phyloP scores from a whole-genome alignment of 2,329 filamentous ascomycete species.

The Bipolaris cookei region DNA sequence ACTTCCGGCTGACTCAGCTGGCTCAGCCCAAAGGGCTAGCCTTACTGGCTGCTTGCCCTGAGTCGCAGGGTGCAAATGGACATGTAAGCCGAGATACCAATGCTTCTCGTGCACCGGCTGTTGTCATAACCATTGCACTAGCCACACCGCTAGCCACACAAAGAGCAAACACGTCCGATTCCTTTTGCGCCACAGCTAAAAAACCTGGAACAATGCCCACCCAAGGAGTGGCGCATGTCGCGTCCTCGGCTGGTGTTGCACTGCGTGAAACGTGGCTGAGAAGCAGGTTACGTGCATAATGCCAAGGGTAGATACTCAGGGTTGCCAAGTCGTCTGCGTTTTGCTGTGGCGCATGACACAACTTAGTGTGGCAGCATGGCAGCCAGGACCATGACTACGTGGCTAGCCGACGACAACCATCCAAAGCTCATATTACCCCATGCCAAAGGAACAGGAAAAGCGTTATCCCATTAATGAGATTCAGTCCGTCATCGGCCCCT shows the following conservation, averaged over 20 bases:
- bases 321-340: neutral
- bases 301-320: constrained; percentile 4
- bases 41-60: neutral
- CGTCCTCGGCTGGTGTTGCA: neutral
- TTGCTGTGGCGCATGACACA: constrained; percentile 21
- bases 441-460: neutral
- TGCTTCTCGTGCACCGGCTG: neutral
- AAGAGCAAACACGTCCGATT: constrained; percentile 1
- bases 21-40: neutral
- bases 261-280: constrained; percentile 6
- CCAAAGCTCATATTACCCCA: neutral
- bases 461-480: neutral
- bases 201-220: neutral
- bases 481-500: neutral
- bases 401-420: neutral
- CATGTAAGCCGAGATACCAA: neutral
- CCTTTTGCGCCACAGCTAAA: neutral
- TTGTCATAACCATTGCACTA: constrained; percentile 4
- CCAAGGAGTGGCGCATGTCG: constrained; percentile 11
- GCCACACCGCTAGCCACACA: constrained; percentile 9
- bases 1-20: constrained; percentile 16
- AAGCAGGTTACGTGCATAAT: constrained; percentile 3
- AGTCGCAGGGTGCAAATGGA: neutral
- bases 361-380: constrained; percentile 1
- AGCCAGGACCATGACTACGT: constrained; percentile 3